A percentile compares a stretch with the other conserved stretches of the same genome.
Conservation (phyloP, 169 alveolate genomes). For the Perkinsus chesapeaki region DNA sequence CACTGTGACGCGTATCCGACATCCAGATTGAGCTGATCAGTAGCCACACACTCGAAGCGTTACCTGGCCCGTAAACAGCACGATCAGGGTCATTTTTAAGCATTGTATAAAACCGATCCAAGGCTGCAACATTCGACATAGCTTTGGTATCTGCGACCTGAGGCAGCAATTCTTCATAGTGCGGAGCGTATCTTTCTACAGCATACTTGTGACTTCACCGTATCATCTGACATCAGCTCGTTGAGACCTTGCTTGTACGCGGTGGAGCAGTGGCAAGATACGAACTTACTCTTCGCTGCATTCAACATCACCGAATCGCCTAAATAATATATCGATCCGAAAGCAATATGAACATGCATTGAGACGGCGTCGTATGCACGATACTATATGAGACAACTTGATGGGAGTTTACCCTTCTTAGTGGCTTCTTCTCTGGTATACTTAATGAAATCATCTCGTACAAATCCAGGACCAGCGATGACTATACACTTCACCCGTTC, state of each 20-base stretch:
- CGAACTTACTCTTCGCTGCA: background rate
- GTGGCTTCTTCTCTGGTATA: background rate
- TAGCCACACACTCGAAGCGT: background rate
- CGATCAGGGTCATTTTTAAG: background rate
- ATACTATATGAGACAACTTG: too few species aligned
- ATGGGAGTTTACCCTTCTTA: background rate
- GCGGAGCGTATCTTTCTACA: background rate
- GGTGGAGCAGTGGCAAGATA: background rate
- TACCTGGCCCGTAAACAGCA: conserved; percentile 1
- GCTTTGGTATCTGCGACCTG: conserved; percentile 9
- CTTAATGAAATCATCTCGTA: background rate
- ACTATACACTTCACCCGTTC: conserved; percentile 1
- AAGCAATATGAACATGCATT: background rate
- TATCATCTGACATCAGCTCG: background rate
- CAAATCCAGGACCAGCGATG: conserved; percentile 7
- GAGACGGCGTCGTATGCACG: background rate
- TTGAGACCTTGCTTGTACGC: conserved; percentile 13
- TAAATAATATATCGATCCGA: background rate
- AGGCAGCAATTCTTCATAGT: background rate
- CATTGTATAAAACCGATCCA: background rate
- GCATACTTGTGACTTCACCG: background rate
- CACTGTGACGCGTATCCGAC: too few species aligned
- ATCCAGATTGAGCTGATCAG: too few species aligned
- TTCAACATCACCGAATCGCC: background rate
- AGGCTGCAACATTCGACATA: background rate